Conservation (phyloP, 139 green algal species). For the Tetraselmis chui region DNA sequence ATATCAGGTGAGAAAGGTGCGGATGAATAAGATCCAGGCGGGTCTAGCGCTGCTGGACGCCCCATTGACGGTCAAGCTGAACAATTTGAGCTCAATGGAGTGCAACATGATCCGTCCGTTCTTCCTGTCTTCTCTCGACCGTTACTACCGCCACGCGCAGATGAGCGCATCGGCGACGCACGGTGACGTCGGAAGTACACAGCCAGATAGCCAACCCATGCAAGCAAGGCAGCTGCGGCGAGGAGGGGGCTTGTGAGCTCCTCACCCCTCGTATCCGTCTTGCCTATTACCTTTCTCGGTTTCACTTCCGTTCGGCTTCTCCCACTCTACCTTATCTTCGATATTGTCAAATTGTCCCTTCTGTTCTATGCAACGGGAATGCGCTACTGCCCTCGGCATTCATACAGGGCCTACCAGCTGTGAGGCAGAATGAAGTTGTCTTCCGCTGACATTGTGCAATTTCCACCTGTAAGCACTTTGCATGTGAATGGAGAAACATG, state of each 20-base stretch:
- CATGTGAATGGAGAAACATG: too few relatives aligned
- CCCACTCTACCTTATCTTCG: too few relatives aligned
- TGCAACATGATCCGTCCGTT: constrained; percentile 71
- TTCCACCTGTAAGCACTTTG: too few relatives aligned
- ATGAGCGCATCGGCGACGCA: not conserved
- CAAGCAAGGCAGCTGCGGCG: not conserved
- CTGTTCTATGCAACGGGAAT: too few relatives aligned
- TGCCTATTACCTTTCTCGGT: too few relatives aligned
- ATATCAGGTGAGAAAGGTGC: constrained; percentile 54
- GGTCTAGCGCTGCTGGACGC: constrained; percentile 58
- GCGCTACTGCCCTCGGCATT: too few relatives aligned
- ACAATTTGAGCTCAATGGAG: constrained; percentile 75
- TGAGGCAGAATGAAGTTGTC: too few relatives aligned
- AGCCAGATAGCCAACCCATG: not conserved
- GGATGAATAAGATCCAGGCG: constrained; percentile 69
- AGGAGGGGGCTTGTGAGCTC: not conserved
- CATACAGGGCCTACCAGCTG: too few relatives aligned
- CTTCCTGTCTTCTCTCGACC: constrained; percentile 47
- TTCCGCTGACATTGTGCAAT: too few relatives aligned
- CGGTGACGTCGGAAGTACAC: not conserved
- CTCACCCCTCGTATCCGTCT: too few relatives aligned
- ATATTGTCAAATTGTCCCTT: too few relatives aligned
- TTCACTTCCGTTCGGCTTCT: too few relatives aligned
- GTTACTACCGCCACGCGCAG: not conserved
- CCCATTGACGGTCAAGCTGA: constrained; percentile 76